Evolutionary conservation across 768 basidiomycete genomes (phyloP), one percentile per base, ranked within the genome.

Genomic region (Leccinellum luteum): DNA sequence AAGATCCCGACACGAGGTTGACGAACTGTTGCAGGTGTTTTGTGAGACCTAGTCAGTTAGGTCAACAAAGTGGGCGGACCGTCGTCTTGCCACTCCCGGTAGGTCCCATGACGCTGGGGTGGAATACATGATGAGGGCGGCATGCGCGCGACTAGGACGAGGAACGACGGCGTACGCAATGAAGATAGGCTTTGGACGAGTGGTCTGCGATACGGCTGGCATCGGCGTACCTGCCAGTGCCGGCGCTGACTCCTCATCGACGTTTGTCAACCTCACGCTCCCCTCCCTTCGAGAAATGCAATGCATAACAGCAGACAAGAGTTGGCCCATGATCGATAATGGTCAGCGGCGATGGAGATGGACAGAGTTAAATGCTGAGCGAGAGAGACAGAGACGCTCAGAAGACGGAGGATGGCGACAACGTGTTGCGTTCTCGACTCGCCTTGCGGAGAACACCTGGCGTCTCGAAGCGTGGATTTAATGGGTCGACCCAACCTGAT

Each of bases 21-120:
- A 76, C 69, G 31, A 76, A 74, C 75, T 76, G 43, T 8, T 19
- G 41, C 12, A 44, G 27, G 1, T 9, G 6, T 14, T 27, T 41
- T 12, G n/a, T 55, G 45, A 58, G 57, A 34, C 19, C 9, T 43
- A 19, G 43, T 32, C 41, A 51, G 23, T 25, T 5, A 30, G 30
- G 25, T 52, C 21, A 15, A 30, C n/a, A 6, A 43, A 44, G 43
- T 44, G 28, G n/a, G 51, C 69, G 19, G 13, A 72, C 70, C 55
- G 70, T 71, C 23, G 70, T 60, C 49, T 72, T 72, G 50, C 70
- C 70, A 38, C 69, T 72, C 52, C 70, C 70, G 0, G 70, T 72
- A 12, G 53, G 62, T 1, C 70, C 70, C 66, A 73, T 65, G 38
- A 70, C 55, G 53, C 69, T 70, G 51, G 44, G 50, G 32, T 19